Conservation (phyloP, 495 filamentous ascomycete species). For the Penicillium daleae region DNA sequence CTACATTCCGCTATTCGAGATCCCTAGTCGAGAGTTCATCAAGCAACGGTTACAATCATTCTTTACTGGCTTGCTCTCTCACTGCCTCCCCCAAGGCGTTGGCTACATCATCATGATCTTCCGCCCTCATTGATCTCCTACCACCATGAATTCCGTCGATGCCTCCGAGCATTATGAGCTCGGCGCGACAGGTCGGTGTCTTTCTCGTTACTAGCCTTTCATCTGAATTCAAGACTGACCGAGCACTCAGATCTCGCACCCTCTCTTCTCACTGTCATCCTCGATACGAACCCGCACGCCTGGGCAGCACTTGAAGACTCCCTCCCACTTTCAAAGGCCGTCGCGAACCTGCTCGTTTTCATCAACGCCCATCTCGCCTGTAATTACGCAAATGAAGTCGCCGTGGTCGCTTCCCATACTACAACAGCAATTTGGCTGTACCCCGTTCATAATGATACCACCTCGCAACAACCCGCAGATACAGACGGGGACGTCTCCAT, state of each 20-base stretch:
- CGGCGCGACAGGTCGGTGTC: conserved; percentile 28
- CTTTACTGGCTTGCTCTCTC: neutral
- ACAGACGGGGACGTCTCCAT: conserved; percentile 45
- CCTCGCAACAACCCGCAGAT: conserved; percentile 32
- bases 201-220: neutral
- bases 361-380: conserved; percentile 93
- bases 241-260: conserved; percentile 64
- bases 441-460: conserved; percentile 47
- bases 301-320: conserved; percentile 78
- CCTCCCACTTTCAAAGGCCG: conserved; percentile 80
- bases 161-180: conserved; percentile 83
- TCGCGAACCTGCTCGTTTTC: conserved; percentile 93
- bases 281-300: conserved; percentile 95
- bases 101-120: conserved; percentile 20
- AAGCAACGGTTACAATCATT: neutral
- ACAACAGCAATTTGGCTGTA: conserved; percentile 89
- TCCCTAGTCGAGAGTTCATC: neutral
- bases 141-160: conserved; percentile 83
- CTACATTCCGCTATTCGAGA: neutral
- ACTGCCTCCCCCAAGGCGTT: conserved; percentile 10
- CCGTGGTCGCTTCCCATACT: conserved; percentile 86
- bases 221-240: conserved; percentile 4
- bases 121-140: conserved; percentile 13
- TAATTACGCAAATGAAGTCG: conserved; percentile 89
- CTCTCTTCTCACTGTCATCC: conserved; percentile 85